These are phyloP conservation scores for Dictyophora rubrovolvata DNA, from an alignment of 768 basidiomycete genomes.

Conservation along the genomic window DNA sequence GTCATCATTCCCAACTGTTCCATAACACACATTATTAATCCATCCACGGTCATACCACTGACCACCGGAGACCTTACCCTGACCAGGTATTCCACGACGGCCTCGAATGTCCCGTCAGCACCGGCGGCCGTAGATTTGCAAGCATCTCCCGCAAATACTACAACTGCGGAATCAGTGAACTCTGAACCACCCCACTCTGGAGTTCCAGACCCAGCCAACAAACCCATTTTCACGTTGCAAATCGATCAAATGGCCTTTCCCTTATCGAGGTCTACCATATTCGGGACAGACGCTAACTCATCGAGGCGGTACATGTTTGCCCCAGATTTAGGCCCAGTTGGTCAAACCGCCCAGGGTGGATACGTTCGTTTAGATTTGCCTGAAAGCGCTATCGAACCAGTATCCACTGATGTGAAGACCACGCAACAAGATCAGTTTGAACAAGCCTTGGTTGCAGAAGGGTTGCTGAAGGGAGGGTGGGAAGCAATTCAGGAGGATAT, in stretches of 20 bases:
- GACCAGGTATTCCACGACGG: background rate
- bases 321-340: background rate
- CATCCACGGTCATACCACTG: background rate
- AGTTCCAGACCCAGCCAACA: background rate
- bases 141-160: background rate
- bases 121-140: background rate
- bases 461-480: constrained; percentile 3
- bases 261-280: background rate
- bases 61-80: constrained; percentile 1
- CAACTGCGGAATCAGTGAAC: background rate
- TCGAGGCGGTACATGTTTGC: background rate
- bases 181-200: too few relatives aligned
- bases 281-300: background rate
- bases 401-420: background rate
- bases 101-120: background rate
- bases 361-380: constrained; percentile 2
- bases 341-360: background rate
- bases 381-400: background rate
- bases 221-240: constrained; percentile 3
- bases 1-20: constrained; percentile 3
- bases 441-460: background rate
- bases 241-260: constrained; percentile 3
- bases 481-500: constrained; percentile 5
- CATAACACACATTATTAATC: background rate
- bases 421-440: constrained; percentile 1